Evolutionary conservation across 192 early-diverging fungal species (phyloP), one percentile per base, ranked within the genome.

Genomic region (Backusella tuberculispora): DNA sequence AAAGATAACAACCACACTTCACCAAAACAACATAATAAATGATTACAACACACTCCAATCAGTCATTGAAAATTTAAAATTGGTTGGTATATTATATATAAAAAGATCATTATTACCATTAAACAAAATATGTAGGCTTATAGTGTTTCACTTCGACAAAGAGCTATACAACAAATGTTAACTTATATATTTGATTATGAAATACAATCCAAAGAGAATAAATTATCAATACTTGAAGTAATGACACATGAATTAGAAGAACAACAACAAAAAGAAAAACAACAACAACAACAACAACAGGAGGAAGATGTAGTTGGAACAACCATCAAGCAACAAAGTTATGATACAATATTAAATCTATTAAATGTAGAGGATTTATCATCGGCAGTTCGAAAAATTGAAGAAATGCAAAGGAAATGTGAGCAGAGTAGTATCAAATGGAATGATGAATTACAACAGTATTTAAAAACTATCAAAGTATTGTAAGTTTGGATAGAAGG

Each of bases 401-500:
- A 60, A 12, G 26, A 60, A 26, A 66, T 66, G 34, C 34, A 66
- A 40, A 66, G 10, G 17, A 66, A 66, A 26, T 2, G 37, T 38
- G 34, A 9, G 34, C 17, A 17, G 29, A 66, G 14, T 9, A 14
- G 29, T 8, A 15, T 8, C 6, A 66, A 66, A 66, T 66, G 64
- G 64, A 26, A 10, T 1, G 64, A 66, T 40, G 64, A 66, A 6
- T 8, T 34, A 40, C 34, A 66, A 17, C 38, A 34, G 9, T n/a
- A 38, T 38, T 66, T 66, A 40, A 66, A 14, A 17, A 66, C 17
- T 5, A 38, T n/a, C 34, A 8, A 38, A 14, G 64, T 15, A 38
- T 40, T 66, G 64, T 66, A 66, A 66, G 64, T 47, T 34, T 34
- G 29, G 29, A 34, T n/a, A n/a, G n/a, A n/a, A n/a, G n/a, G n/a